Conservation (phyloP, 148 eudicot genomes). For the Chenopodium formosanum region DNA sequence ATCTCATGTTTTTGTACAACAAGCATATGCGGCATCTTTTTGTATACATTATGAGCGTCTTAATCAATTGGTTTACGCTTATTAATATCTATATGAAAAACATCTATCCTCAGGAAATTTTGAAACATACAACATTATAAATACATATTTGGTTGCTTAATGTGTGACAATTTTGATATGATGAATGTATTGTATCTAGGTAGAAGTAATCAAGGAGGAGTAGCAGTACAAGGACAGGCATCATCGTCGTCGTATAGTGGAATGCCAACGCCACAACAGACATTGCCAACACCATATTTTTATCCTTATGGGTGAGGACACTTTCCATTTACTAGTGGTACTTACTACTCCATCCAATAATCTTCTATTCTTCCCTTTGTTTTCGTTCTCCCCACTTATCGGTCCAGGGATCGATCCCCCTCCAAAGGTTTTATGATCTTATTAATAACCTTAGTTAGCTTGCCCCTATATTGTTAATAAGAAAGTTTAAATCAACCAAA, state of each 20-base stretch:
- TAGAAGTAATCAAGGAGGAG: constrained; percentile 52
- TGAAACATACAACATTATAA: neutral
- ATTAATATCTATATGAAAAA: neutral
- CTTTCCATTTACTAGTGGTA: constrained; percentile 11
- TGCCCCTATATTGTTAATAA: neutral
- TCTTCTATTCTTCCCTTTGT: neutral
- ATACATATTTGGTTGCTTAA: neutral
- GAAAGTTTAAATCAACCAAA: neutral
- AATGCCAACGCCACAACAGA: constrained; percentile 49
- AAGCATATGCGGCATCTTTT: neutral
- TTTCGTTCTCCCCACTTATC: neutral
- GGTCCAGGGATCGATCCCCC: neutral
- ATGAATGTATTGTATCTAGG: constrained; percentile 29
- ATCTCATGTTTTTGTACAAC: neutral
- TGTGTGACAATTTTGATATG: neutral
- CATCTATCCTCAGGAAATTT: neutral
- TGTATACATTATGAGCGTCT: neutral
- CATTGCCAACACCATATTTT: constrained; percentile 55
- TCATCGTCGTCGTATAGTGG: constrained; percentile 37
- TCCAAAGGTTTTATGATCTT: neutral
- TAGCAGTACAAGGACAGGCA: constrained; percentile 29
- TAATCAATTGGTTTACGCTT: neutral
- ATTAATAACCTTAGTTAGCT: neutral
- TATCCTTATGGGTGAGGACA: constrained; percentile 78
- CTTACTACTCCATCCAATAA: neutral